Conservation (phyloP, 164 flowering plant genomes). For the Magnolia officinalis region DNA sequence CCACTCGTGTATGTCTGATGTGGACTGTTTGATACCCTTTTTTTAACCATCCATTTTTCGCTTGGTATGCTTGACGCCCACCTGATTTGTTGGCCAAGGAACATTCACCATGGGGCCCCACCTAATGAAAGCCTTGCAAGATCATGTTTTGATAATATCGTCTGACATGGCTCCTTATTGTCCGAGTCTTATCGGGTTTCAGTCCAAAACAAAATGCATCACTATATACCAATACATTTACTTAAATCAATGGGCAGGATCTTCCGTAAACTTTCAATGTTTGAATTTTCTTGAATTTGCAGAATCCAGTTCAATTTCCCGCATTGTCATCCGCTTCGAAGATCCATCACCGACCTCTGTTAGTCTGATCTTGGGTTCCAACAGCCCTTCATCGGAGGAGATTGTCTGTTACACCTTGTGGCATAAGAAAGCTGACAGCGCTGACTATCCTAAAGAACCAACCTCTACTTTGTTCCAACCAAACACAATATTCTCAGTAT, state of each 20-base stretch:
- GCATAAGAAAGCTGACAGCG: constrained; percentile 56
- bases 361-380: constrained; percentile 41
- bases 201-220: too few relatives aligned
- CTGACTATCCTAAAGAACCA: constrained; percentile 56
- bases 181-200: too few relatives aligned
- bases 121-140: too few relatives aligned
- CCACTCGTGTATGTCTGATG: not conserved
- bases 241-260: too few relatives aligned
- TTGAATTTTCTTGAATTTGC: constrained; percentile 13
- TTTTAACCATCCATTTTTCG: too few relatives aligned
- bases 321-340: constrained; percentile 45
- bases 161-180: too few relatives aligned
- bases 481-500: constrained; percentile 41
- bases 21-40: not conserved
- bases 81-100: too few relatives aligned
- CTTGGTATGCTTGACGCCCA: too few relatives aligned
- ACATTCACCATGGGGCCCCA: too few relatives aligned
- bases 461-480: constrained; percentile 50
- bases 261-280: not conserved
- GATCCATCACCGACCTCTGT: constrained; percentile 56
- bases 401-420: constrained; percentile 50
- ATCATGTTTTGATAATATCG: too few relatives aligned
- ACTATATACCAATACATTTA: too few relatives aligned
- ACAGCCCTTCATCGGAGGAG: constrained; percentile 23
- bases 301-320: constrained; percentile 28